Evolutionary conservation across 1,139 yeast genomes (phyloP), one percentile per base, ranked within the genome.

Genomic region (Eremothecium coryli): DNA sequence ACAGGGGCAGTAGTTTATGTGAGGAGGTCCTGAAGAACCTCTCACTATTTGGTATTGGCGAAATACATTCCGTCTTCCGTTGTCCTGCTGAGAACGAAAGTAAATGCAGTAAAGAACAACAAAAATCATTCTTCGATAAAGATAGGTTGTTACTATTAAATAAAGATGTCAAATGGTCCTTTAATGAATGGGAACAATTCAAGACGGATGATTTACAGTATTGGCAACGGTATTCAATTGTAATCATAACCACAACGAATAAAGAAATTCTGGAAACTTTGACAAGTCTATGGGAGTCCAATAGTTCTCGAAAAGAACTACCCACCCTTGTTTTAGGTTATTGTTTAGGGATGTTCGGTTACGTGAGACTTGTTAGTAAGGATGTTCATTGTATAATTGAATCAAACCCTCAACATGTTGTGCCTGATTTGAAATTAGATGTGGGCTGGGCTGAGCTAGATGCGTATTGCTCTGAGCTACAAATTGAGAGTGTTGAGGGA

Each of bases 1-100:
- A 76, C 9, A 65, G 31, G 2, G 25, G 76, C 1, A 57, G 77
- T 0, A 64, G 76, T 0, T 78, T 84, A 1, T 61, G 78, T 1
- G 46, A 39, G 18, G 97, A 90, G 55, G 60, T 75, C 10, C 56
- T 82, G 38, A 88, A 88, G 62, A 85, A 86, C 54, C 61, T 88
- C 41, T 74, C 82, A 2, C 63, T 90, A 21, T 88, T 95, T 0
- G 95, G 95, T 1, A 37, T 82, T 16, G 93, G 93, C 5, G 54
- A 66, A 8, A 68, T 80, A 41, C 73, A 84, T 0, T 64, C 86
- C 5, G 60, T 82, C 10, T 85, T 74, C 44, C 59, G 57, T 23
- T 41, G 32, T 4, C n/a, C 13, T 5, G 12, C 5, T 22, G 24
- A 22, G 5, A 13, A 22, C 12, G n/a, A n/a, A n/a, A n/a, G n/a